A percentile compares a stretch with the other conserved stretches of the same genome.
Conservation (phyloP, 2,329 filamentous ascomycete species). For the Falciphora oryzae region DNA sequence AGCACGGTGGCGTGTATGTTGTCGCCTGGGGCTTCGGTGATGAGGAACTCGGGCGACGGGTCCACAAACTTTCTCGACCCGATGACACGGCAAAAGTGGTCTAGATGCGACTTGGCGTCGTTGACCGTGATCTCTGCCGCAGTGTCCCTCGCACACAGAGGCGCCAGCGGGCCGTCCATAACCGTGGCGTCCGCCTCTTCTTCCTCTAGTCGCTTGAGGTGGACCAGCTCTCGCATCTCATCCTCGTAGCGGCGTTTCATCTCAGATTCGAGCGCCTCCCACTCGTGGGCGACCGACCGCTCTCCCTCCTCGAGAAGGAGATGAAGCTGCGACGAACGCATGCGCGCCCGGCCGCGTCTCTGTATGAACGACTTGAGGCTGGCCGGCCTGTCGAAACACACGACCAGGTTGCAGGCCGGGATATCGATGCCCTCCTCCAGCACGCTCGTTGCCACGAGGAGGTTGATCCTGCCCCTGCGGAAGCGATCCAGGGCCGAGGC, state of each 20-base stretch:
- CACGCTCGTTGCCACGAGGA: conserved; percentile 58
- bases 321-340: conserved; percentile 44
- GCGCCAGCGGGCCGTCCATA: conserved; percentile 16
- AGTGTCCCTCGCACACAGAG: conserved; percentile 26
- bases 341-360: conserved; percentile 47
- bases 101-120: conserved; percentile 68
- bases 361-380: conserved; percentile 56
- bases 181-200: conserved; percentile 16
- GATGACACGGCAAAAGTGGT: conserved; percentile 71
- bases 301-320: conserved; percentile 32
- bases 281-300: conserved; percentile 35
- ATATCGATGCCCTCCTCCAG: conserved; percentile 65
- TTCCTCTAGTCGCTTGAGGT: conserved; percentile 44
- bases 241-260: conserved; percentile 68
- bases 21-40: conserved; percentile 29
- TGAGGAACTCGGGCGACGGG: conserved; percentile 61
- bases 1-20: conserved; percentile 54
- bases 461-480: conserved; percentile 45
- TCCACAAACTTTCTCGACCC: conserved; percentile 56
- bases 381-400: conserved; percentile 46
- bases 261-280: conserved; percentile 62
- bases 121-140: conserved; percentile 65
- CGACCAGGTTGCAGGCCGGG: conserved; percentile 55
- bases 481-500: conserved; percentile 43
- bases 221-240: conserved; percentile 46